phyloP scores from a whole-genome alignment of 805 yeast genomes.

The Hanseniaspora vineae region DNA sequence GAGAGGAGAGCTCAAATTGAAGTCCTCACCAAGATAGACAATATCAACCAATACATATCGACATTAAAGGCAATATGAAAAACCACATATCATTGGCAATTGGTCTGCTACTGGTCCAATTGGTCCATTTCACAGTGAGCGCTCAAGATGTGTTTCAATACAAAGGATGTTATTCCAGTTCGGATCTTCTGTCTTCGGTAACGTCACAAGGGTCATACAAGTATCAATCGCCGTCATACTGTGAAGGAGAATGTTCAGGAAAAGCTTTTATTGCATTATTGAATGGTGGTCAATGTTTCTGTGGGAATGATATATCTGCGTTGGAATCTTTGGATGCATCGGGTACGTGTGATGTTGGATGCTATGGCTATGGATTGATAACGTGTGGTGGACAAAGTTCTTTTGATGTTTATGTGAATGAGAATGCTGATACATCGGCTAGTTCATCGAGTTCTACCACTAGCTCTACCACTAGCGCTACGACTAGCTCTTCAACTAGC shows the following conservation, averaged over 20 bases:
- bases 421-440: conserved; percentile 10
- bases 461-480: not conserved
- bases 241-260: conserved; percentile 40
- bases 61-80: too few species aligned
- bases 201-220: conserved; percentile 33
- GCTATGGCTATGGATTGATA: conserved; percentile 52
- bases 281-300: conserved; percentile 48
- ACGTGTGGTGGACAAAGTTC: conserved; percentile 50
- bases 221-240: conserved; percentile 48
- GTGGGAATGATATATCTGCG: conserved; percentile 34
- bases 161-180: conserved; percentile 25
- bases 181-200: conserved; percentile 15
- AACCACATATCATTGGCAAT: not conserved
- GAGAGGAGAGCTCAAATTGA: too few species aligned
- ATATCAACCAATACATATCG: too few species aligned
- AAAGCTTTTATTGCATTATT: conserved; percentile 37
- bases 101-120: not conserved
- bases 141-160: conserved; percentile 10
- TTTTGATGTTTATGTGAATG: conserved; percentile 33
- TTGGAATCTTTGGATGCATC: conserved; percentile 26
- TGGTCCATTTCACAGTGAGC: not conserved
- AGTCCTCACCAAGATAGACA: too few species aligned
- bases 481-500: not conserved
- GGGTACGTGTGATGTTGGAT: conserved; percentile 30
- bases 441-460: not conserved